Evolutionary conservation across 163 green algal species (phyloP).

Genomic region (Coccomyxa subellipsoidea): DNA sequence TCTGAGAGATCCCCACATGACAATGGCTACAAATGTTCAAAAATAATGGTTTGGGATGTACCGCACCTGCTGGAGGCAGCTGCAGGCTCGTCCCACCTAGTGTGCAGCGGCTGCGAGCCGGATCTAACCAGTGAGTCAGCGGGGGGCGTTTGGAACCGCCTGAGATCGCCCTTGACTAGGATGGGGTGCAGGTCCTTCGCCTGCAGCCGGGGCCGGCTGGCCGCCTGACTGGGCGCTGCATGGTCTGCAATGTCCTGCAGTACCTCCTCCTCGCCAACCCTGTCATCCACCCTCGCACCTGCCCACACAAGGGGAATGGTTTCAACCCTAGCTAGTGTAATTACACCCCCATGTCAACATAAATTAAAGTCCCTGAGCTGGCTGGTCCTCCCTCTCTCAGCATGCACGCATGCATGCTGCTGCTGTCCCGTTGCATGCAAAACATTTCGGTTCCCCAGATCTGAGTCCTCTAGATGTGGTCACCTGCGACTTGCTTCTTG

Average conservation of each 20-base stretch:
- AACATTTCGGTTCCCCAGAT: too few species aligned
- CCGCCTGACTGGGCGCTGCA: background rate
- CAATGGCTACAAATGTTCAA: background rate
- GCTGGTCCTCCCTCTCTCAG: background rate
- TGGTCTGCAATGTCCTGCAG: background rate
- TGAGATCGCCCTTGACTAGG: background rate
- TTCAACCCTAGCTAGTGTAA: background rate
- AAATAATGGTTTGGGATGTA: background rate
- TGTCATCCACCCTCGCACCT: background rate
- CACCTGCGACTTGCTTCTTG: too few species aligned
- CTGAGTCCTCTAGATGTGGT: too few species aligned
- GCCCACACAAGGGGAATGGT: background rate
- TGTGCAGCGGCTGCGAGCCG: background rate
- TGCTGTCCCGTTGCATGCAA: too few species aligned
- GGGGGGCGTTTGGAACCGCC: background rate
- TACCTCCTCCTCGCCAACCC: background rate
- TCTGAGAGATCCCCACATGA: too few species aligned
- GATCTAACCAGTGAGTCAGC: background rate
- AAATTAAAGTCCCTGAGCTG: background rate
- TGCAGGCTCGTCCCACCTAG: background rate
- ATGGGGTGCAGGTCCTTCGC: background rate
- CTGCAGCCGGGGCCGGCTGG: background rate
- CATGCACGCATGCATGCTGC: background rate
- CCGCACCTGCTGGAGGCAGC: background rate
- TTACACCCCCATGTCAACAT: background rate